Evolutionary conservation across 2,329 filamentous ascomycete species (phyloP).

Genomic region (Didymella glomerata): DNA sequence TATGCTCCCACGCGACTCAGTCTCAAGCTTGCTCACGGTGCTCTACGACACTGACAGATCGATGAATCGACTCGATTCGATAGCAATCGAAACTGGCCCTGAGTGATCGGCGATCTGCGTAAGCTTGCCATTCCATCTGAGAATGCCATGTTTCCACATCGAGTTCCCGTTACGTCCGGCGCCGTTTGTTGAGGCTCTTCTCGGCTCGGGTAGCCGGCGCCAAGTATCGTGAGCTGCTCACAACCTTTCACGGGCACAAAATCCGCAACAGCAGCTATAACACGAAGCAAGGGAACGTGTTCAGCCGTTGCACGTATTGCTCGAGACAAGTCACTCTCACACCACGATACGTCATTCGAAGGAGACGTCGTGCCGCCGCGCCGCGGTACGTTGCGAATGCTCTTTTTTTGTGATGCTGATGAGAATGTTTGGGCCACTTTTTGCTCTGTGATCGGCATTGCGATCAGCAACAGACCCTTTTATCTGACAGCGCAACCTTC

Average conservation of each 20-base stretch:
- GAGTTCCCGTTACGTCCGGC: constrained; percentile 1
- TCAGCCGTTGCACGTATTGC: not conserved
- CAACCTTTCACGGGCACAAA: not conserved
- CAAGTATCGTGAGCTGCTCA: constrained; percentile 11
- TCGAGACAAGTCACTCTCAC: not conserved
- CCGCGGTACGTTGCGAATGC: not conserved
- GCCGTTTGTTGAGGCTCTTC: constrained; percentile 21
- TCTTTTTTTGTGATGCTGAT: not conserved
- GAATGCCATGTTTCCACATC: constrained; percentile 1
- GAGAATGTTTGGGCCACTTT: constrained; percentile 11
- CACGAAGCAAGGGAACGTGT: not conserved
- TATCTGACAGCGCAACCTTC: constrained; percentile 1
- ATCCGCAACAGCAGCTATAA: not conserved
- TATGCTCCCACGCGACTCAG: not conserved
- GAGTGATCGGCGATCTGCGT: constrained; percentile 13
- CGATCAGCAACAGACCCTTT: constrained; percentile 17
- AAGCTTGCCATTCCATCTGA: constrained; percentile 12
- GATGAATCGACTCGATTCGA: not conserved
- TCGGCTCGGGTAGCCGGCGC: constrained; percentile 12
- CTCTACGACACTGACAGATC: not conserved
- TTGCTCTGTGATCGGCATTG: constrained; percentile 15
- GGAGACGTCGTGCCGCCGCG: not conserved
- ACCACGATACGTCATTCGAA: not conserved
- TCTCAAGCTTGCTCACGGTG: not conserved
- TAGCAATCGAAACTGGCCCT: constrained; percentile 2